A percentile compares a stretch with the other conserved stretches of the same genome.
These are phyloP conservation scores for Paracorniculantispora psalliotae DNA, from an alignment of 2,329 filamentous ascomycete species.

Conservation along the genomic window DNA sequence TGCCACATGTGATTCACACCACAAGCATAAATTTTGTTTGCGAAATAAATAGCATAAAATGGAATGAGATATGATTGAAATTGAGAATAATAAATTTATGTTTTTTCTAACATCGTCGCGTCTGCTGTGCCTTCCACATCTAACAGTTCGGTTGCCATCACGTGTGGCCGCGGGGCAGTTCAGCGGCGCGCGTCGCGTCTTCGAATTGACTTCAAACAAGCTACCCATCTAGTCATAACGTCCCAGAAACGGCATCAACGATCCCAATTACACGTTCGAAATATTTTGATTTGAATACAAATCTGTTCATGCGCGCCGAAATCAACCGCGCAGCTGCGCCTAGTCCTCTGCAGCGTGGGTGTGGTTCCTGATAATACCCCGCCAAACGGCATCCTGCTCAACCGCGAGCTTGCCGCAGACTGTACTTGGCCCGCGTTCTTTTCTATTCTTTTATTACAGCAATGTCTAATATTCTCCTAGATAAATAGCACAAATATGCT, in stretches of 20 bases:
- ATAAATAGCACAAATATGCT: slow-evolving; percentile 59
- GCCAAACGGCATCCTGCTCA: neutral
- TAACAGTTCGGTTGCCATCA: no score
- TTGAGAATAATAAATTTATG: neutral
- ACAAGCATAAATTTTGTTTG: neutral
- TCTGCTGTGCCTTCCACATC: no score
- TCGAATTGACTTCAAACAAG: neutral
- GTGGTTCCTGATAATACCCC: neutral
- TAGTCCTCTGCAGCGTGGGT: neutral
- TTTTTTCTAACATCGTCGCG: neutral
- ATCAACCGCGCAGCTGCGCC: slow-evolving; percentile 1
- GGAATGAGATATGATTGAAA: neutral
- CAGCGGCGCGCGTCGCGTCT: slow-evolving; percentile 7
- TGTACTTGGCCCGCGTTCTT: neutral
- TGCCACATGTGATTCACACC: neutral
- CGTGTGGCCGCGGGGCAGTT: slow-evolving; percentile 8
- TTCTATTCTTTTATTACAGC: neutral
- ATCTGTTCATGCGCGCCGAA: slow-evolving; percentile 3
- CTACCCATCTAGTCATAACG: neutral
- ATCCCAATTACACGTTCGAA: neutral
- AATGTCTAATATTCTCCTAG: neutral
- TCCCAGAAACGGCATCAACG: neutral
- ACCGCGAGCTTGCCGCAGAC: neutral
- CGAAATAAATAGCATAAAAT: neutral
- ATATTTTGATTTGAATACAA: no score